Conservation (phyloP, 1,284 basidiomycete species). For the Retiboletus flavoniger region DNA sequence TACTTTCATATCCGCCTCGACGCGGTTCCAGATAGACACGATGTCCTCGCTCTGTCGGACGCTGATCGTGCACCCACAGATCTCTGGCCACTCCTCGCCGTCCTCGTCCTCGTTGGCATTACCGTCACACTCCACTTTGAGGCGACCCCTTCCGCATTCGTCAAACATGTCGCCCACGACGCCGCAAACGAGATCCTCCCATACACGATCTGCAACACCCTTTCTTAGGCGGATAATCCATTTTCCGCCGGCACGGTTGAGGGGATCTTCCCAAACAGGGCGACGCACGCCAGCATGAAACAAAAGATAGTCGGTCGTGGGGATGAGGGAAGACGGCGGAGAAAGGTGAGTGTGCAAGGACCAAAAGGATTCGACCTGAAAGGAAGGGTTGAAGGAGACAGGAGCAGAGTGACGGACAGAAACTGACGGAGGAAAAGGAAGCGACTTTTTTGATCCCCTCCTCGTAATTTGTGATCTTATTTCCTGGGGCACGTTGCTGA, state of each 20-base stretch:
- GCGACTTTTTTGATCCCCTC: conserved; percentile 85
- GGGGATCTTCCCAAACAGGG: conserved; percentile 89
- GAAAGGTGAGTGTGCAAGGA: conserved; percentile 78
- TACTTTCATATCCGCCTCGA: conserved; percentile 63
- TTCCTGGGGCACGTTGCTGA: conserved; percentile 76
- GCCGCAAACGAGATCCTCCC: conserved; percentile 79
- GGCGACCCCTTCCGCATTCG: conserved; percentile 44
- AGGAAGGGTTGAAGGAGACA: conserved; percentile 9
- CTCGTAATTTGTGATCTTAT: conserved; percentile 78
- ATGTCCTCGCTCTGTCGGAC: conserved; percentile 83
- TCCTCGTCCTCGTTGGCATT: conserved; percentile 39
- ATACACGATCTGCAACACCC: conserved; percentile 76
- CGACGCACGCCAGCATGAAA: conserved; percentile 80
- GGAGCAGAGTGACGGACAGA: background rate
- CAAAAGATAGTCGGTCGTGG: conserved; percentile 82
- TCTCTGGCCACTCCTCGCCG: conserved; percentile 63
- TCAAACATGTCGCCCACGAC: conserved; percentile 80
- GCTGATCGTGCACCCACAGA: conserved; percentile 83
- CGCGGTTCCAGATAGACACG: conserved; percentile 75
- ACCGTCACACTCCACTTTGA: conserved; percentile 29
- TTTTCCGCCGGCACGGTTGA: conserved; percentile 86
- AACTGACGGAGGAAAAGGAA: conserved; percentile 69
- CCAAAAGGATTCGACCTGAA: conserved; percentile 81
- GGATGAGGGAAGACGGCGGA: conserved; percentile 67
- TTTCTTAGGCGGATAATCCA: conserved; percentile 88